Base-by-base conservation (phyloP, 1,139 yeast species). In the Saccharomyces hybrid region DNA sequence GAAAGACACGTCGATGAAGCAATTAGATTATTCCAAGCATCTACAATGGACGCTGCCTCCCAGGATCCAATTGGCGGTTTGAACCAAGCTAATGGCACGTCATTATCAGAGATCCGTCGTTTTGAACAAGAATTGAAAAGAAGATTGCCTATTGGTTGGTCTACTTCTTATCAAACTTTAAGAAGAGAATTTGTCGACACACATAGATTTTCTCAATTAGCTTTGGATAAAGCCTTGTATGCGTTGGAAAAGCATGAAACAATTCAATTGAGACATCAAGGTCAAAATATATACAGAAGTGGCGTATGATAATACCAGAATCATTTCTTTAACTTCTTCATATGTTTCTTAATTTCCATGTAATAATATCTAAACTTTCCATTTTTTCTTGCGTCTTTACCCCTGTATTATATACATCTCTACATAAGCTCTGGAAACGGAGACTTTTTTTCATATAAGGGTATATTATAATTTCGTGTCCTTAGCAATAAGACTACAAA, bases 41-140 rank as follows among this genome's bases (percentile, higher is more conserved):
- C 99, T 0, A 95, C 99, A 0, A 90, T 95, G 96, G 93, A 90
- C 68, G 99, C 99, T 0, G 96, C 95, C 14, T 88, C 87, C 46
- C 95, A 88, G 71, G 95, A 90, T 55, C 71, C 72, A 46, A 68
- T 67, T 32, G 83, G 84, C 47, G 78, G 76, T 24, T 70, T 74
- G 66, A 77, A 78, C 32, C 72, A 72, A 53, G 66, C 79, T 4
- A 82, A 80, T 58, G 78, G 78, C 44, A 72, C 79, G 56, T 67
- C 78, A 55, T 71, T 86, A 59, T 78, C 81, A 42, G 95, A 90
- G 67, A 89, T 91, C 51, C 80, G 82, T 62, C 79, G 78, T 65
- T 89, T 93, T 52, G 97, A 91, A 68, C 83, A 80, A 50, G 96
- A 89, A 69, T 79, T 93, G 61, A 84, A 90, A 71, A 82, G 95